Conservation (phyloP, 768 basidiomycete genomes). For the Tricholoma sp. region DNA sequence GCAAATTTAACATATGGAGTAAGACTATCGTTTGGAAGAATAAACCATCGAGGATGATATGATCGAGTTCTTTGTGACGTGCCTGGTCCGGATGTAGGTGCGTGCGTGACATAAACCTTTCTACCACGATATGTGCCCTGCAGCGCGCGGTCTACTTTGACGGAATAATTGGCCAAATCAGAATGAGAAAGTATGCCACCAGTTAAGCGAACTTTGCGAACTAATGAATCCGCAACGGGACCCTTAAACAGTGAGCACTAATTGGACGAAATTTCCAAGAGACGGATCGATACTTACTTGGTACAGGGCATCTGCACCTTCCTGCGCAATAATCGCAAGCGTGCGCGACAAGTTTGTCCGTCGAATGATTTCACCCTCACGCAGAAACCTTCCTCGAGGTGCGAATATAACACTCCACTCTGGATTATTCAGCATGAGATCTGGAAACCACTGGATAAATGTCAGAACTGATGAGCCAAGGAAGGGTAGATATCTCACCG, state of each 20-base stretch:
- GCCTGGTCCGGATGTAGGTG: slow-evolving; percentile 82
- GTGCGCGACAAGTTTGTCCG: slow-evolving; percentile 76
- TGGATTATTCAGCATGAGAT: slow-evolving; percentile 59
- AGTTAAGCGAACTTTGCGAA: slow-evolving; percentile 61
- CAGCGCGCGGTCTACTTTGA: slow-evolving; percentile 68
- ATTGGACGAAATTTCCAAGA: slow-evolving; percentile 11
- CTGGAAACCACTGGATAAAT: slow-evolving; percentile 33
- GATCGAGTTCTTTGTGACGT: slow-evolving; percentile 7
- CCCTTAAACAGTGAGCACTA: slow-evolving; percentile 44
- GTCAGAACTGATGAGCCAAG: background rate
- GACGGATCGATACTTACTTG: slow-evolving; percentile 35
- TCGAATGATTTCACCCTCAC: slow-evolving; percentile 68
- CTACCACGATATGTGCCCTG: slow-evolving; percentile 71
- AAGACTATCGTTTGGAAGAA: slow-evolving; percentile 41
- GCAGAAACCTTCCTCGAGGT: slow-evolving; percentile 62
- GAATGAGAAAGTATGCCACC: slow-evolving; percentile 78
- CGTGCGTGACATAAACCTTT: slow-evolving; percentile 78
- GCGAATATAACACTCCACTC: slow-evolving; percentile 87
- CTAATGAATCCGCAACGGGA: slow-evolving; percentile 71
- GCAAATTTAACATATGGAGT: slow-evolving; percentile 84
- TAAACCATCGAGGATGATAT: background rate
- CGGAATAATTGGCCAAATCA: slow-evolving; percentile 69
- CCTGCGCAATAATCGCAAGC: slow-evolving; percentile 62
- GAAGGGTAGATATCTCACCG: slow-evolving; percentile 35
- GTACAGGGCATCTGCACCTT: slow-evolving; percentile 84